Evolutionary conservation across 495 filamentous ascomycete genomes (phyloP), one percentile per base, ranked within the genome.

Genomic region (Hapsidospora chrysogenum): DNA sequence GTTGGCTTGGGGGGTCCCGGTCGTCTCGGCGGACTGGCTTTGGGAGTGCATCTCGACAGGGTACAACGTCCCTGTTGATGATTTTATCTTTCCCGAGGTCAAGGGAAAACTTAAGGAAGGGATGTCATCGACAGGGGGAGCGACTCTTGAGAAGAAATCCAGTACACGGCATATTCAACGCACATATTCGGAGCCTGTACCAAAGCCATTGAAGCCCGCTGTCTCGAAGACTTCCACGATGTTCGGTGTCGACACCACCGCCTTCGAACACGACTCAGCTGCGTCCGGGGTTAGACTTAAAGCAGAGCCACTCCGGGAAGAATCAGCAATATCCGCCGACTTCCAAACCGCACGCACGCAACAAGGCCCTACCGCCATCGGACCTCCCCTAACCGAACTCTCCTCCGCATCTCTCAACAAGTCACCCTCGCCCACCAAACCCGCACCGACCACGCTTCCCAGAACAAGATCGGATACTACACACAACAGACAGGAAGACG

Each of bases 21-120:
- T 84, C 2, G 80, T 96, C 14, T 72, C 64, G 4, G 66, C 67
- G 3, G 72, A 74, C 10, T 97, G 89, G 89, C 60, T 97, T 2
- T 85, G 78, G 73, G 69, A 74, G 32, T 87, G 78, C 44, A 71
- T 95, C n/a, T 45, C 50, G 1, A 53, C 44, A 6, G 57, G 61
- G 15, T 52, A 35, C 39, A 41, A 54, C 4, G 47, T 50, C 4
- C 61, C 63, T 1, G 52, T 60, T 35, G 40, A 49, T n/a, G 30
- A 36, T 3, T 64, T 48, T 20, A 31, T 59, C 9, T 61, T 55
- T 29, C 40, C 51, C 3, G 53, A 56, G 27, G 31, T 63, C 9
- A 39, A 42, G 29, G n/a, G n/a, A n/a, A n/a, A n/a, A n/a, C n/a
- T n/a, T n/a, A n/a, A n/a, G n/a, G n/a, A n/a, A n/a, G n/a, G n/a